Base-by-base conservation (phyloP, 768 basidiomycete species). In the Mrakia hoshinonis region DNA sequence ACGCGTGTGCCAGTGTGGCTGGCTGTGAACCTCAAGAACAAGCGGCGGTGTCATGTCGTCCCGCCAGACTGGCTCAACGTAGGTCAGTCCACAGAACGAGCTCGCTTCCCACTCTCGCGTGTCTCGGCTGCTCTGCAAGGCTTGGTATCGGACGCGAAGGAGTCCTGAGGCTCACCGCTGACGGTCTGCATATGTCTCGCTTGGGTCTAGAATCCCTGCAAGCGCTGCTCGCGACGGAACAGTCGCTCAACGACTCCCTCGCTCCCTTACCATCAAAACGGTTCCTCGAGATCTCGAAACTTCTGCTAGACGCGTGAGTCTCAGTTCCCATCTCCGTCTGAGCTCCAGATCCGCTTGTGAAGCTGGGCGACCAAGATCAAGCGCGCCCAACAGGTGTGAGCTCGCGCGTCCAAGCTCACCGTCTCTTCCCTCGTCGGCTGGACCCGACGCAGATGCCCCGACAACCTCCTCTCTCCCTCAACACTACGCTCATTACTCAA, bases 1-100 rank as follows among this genome's bases (percentile, higher is more conserved):
- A 84, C 88, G 47, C 84, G 84, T 74, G 86, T 98, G n/a, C 96
- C 96, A 0, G 82, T 98, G 4, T 99, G 96, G 96, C 88, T 99
- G 83, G 96, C 95, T 0, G 82, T 90, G 3, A 92, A 95, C 77
- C 82, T 98, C 63, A 99, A 99, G 81, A 78, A 87, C 77, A 96
- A 97, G 83, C 89, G 90, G 79, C 94, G 93, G 80, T 97, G 95
- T 73, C 87, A 91, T 75, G 92, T 99, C 63, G 83, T 97, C 18
- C 84, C 92, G 1, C 96, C 96, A 3, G 83, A 85, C 38, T 99
- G 96, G 96, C 82, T 99, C 36, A 86, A 82, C 74, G 85, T 90
- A 51, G 92, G 92, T 94, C 74, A 73, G 89, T 81, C 18, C 51
- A 7, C 6, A 10, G 24, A 24, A 51, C 49, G 22, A 9, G 46